Evolutionary conservation across 257 asterid species (phyloP), one percentile per base, ranked within the genome.

Genomic region (Knoxia roxburghii): DNA sequence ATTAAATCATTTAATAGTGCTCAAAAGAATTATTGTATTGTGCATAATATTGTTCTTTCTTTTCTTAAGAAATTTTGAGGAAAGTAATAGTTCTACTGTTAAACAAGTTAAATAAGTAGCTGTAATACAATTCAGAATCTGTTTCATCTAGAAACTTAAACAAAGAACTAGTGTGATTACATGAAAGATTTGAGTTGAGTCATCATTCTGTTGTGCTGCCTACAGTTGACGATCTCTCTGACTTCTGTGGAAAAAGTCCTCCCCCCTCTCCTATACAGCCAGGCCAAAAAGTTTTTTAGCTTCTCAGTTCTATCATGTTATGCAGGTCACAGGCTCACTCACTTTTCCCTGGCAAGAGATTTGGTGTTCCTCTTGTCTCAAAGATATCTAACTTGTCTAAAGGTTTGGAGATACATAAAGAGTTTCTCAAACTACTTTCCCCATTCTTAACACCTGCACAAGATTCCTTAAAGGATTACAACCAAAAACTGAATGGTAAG

Each of bases 281-380:
- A 46, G 8, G 33, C 12, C 5, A 52, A 26, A 39, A 61, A 40
- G 4, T 37, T 15, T 45, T n/a, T 30, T 46, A 13, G 12, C 26
- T 68, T 50, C 55, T 46, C 17, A 53, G 41, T 33, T 32, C 50
- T 65, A 32, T 62, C 55, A 60, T 40, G 74, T 64, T 66, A 50
- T 26, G 64, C 85, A 84, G 93, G 79, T 75, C 79, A 45, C 45
- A 4, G 61, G 0, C 27, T 40, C 64, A 45, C 60, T 53, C 37
- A 41, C 6, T 48, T 26, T 69, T 30, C 20, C 64, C 72, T 59
- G 7, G 23, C 65, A 74, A 71, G 83, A 81, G 52, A 73, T 81
- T 89, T 67, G 94, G 87, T 70, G 60, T 81, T 76, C 96, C 96
- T 67, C 85, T 86, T 27, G 73, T 86, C 51, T 71, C 88, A 35